A percentile compares a stretch with the other conserved stretches of the same genome.
phyloP scores from a whole-genome alignment of 1,139 yeast species.

The Protomyces lactucae-debilis region DNA sequence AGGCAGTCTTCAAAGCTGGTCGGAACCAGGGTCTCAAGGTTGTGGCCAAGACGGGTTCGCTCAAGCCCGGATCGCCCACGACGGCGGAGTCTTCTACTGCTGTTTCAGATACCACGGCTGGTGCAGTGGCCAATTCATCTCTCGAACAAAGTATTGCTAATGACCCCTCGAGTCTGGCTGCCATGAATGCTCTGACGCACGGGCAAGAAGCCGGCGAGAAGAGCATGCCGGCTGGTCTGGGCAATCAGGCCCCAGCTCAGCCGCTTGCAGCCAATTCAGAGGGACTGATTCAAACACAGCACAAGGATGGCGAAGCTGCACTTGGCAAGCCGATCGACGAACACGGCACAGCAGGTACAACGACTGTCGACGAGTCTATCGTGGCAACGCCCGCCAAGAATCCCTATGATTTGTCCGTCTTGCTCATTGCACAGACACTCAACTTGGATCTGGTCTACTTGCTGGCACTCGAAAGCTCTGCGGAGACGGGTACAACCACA shows the following conservation, averaged over 20 bases:
- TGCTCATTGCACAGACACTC: constrained; percentile 28
- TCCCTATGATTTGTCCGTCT: constrained; percentile 25
- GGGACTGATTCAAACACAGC: not conserved
- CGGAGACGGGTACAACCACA: constrained; percentile 4
- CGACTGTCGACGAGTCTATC: not conserved
- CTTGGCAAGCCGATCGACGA: not conserved
- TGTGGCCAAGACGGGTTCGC: constrained; percentile 18
- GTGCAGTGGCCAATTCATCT: not conserved
- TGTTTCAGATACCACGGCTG: not conserved
- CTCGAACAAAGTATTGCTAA: not conserved
- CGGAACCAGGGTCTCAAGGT: constrained; percentile 24
- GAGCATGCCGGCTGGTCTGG: not conserved
- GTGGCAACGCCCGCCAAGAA: not conserved
- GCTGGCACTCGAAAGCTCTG: constrained; percentile 14
- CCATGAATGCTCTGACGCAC: not conserved
- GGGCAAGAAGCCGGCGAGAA: not conserved
- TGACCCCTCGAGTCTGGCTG: not conserved
- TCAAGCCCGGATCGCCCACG: constrained; percentile 1
- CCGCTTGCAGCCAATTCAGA: not conserved
- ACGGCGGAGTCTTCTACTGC: not conserved
- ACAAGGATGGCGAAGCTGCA: not conserved
- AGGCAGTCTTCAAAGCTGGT: constrained; percentile 25
- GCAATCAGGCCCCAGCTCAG: not conserved
- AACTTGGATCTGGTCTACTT: constrained; percentile 28
- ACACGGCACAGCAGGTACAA: not conserved